phyloP scores from a whole-genome alignment of 2,329 filamentous ascomycete genomes.

The Alternaria sp. region DNA sequence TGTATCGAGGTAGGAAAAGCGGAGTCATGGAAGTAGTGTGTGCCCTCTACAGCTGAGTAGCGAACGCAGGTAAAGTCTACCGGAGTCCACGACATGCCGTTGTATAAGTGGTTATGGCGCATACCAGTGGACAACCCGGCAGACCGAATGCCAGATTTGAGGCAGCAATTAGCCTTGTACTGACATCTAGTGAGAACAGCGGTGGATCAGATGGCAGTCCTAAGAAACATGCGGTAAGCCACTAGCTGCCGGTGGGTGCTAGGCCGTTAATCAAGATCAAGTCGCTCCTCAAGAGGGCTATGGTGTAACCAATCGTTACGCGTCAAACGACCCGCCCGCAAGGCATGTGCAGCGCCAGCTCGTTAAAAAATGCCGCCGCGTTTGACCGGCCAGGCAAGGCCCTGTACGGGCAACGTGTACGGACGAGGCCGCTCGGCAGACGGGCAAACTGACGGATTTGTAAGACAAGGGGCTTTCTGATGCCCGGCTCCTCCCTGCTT shows the following conservation, averaged over 20 bases:
- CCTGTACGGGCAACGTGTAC: constrained; percentile 6
- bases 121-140: constrained; percentile 1
- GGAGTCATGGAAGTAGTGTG: constrained; percentile 46
- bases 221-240: constrained; percentile 26
- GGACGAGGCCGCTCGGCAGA: constrained; percentile 15
- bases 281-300: constrained; percentile 12
- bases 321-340: constrained; percentile 24
- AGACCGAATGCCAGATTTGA: constrained; percentile 8
- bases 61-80: constrained; percentile 42
- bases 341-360: constrained; percentile 24
- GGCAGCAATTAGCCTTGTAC: constrained; percentile 16
- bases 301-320: constrained; percentile 22
- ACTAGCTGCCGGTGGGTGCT: constrained; percentile 23
- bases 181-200: constrained; percentile 18
- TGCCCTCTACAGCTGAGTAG: constrained; percentile 42
- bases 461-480: constrained; percentile 9
- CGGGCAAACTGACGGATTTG: constrained; percentile 5
- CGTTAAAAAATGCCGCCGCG: constrained; percentile 19
- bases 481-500: constrained; percentile 11
- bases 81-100: constrained; percentile 40
- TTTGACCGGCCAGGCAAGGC: constrained; percentile 19
- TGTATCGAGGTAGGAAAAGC: constrained; percentile 40
- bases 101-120: constrained; percentile 6
- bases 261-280: constrained; percentile 27
- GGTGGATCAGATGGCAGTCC: constrained; percentile 24